These are phyloP conservation scores for Kazachstania martiniae DNA, from an alignment of 805 yeast genomes.

Conservation along the genomic window DNA sequence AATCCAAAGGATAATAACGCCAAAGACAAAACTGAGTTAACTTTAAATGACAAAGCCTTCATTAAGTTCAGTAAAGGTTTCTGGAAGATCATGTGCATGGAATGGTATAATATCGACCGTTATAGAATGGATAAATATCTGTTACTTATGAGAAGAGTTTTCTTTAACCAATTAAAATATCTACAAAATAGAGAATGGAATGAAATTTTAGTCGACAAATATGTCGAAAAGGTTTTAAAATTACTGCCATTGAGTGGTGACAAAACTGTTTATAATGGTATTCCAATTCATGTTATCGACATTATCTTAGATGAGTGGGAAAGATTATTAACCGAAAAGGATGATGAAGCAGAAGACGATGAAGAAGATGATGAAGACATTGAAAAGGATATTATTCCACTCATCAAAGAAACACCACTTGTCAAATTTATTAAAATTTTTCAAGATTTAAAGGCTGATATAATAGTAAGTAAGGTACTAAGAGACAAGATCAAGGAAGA, in stretches of 20 bases:
- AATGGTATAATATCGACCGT: slow-evolving; percentile 79
- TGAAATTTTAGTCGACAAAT: slow-evolving; percentile 34
- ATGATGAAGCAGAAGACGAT: slow-evolving; percentile 37
- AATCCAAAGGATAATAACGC: slow-evolving; percentile 26
- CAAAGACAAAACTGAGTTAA: slow-evolving; percentile 9
- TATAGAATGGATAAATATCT: slow-evolving; percentile 80
- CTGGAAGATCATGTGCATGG: slow-evolving; percentile 67
- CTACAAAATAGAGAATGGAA: slow-evolving; percentile 48
- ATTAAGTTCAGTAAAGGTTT: slow-evolving; percentile 58
- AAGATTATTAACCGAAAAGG: slow-evolving; percentile 42
- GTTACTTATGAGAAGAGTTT: slow-evolving; percentile 65
- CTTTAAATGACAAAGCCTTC: slow-evolving; percentile 26
- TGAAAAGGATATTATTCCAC: slow-evolving; percentile 22
- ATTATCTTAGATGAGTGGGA: slow-evolving; percentile 79
- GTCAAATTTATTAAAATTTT: slow-evolving; percentile 50
- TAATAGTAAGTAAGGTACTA: slow-evolving; percentile 47
- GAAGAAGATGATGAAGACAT: slow-evolving; percentile 33
- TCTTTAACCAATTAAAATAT: slow-evolving; percentile 52
- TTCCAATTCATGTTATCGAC: slow-evolving; percentile 79
- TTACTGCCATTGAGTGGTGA: slow-evolving; percentile 48
- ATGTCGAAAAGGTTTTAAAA: slow-evolving; percentile 33
- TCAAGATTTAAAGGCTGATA: slow-evolving; percentile 36
- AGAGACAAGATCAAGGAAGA: slow-evolving; percentile 57
- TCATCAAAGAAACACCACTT: slow-evolving; percentile 42
- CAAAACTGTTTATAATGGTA: slow-evolving; percentile 52